Evolutionary conservation across 1,139 yeast species (phyloP), one percentile per base, ranked within the genome.

Genomic region (Suhomyces bokatorum): DNA sequence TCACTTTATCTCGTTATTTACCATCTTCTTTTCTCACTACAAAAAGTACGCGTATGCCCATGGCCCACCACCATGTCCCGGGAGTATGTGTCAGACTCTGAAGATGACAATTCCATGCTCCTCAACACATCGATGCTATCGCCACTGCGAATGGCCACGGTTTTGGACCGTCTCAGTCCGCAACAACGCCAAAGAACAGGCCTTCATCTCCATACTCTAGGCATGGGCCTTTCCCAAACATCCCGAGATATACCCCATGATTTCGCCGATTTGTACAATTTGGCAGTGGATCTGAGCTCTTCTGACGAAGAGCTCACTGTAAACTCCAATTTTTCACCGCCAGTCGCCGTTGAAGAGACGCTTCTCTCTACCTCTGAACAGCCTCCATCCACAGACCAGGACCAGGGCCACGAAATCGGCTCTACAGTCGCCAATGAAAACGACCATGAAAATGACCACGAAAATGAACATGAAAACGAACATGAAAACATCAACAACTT

Each of bases 21-120:
- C 24, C 24, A 20, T 20, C 24, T 7, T 8, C 24, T 20, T 20
- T 20, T 20, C 24, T 20, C 24, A 20, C 9, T 20, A 20, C 24
- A 20, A 20, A 20, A 20, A 20, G 24, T 20, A 20, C 24, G 42
- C 42, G 42, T 33, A 15, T 11, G 14, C 14, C 34, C 28, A 35
- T 35, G 32, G 24, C 26, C 15, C 29, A 24, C 42, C 37, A 42
- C 27, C 26, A 42, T 40, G 45, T 43, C 48, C 29, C 45, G 44
- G 49, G 54, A 52, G 41, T 42, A 32, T 30, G 45, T 55, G 20
- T 49, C 58, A 32, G 58, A 55, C 49, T 55, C 58, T 17, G 56
- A 55, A 32, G 53, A 51, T 31, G 56, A 53, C 28, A 46, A 35
- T 10, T 41, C 20, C 35, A 27, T 37, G 32, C 43, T 43, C 27